Conservation (phyloP, 495 filamentous ascomycete genomes). For the Parathielavia appendiculata region DNA sequence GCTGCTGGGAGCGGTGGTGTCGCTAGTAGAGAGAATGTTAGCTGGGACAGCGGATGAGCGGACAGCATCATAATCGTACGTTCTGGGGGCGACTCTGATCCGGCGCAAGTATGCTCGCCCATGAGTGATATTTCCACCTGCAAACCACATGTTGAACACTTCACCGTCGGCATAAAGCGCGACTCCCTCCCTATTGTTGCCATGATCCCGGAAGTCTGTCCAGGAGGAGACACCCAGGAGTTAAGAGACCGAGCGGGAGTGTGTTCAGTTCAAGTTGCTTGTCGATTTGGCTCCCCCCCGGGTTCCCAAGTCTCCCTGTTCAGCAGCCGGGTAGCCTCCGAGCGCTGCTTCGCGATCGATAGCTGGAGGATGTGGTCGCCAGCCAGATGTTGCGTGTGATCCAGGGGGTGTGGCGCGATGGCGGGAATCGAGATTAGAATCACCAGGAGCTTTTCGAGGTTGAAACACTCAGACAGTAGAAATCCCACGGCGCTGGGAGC, state of each 20-base stretch:
- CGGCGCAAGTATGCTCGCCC: slow-evolving; percentile 78
- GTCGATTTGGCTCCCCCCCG: slow-evolving; percentile 8
- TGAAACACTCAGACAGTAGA: slow-evolving; percentile 14
- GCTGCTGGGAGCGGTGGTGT: slow-evolving; percentile 29
- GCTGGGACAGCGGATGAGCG: background rate
- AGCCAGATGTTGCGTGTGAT: background rate
- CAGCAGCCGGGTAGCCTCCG: slow-evolving; percentile 9
- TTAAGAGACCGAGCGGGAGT: background rate
- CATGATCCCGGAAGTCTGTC: slow-evolving; percentile 27
- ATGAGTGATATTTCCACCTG: slow-evolving; percentile 86
- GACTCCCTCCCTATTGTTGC: slow-evolving; percentile 50
- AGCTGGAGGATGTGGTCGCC: background rate
- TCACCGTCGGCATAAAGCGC: slow-evolving; percentile 83
- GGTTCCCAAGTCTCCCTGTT: slow-evolving; percentile 6
- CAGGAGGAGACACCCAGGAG: too few relatives aligned
- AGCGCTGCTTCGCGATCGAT: background rate
- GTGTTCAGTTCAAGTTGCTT: background rate
- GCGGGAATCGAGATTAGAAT: background rate
- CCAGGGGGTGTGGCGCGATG: background rate
- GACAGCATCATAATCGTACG: slow-evolving; percentile 27
- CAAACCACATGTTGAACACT: slow-evolving; percentile 83
- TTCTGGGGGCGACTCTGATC: slow-evolving; percentile 33
- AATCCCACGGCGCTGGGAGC: slow-evolving; percentile 10
- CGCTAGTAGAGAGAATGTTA: slow-evolving; percentile 21
- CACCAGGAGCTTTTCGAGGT: background rate